phyloP scores from a whole-genome alignment of 2,329 filamentous ascomycete species.

The Xylaria sp. region DNA sequence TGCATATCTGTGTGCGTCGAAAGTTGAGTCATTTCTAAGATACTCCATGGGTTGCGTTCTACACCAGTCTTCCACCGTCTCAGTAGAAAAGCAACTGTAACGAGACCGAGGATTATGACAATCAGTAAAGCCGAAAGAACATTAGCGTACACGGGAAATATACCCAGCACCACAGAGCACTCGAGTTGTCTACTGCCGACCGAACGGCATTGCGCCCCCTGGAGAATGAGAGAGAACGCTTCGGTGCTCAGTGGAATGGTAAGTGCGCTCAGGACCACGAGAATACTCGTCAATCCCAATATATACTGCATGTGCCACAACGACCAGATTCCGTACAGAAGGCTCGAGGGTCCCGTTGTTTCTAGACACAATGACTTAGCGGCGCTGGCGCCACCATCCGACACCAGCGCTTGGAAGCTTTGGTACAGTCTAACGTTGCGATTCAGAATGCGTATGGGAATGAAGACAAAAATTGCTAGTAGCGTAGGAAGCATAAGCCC shows the following conservation, averaged over 20 bases:
- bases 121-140: slow-evolving; percentile 43
- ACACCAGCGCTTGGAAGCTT: slow-evolving; percentile 51
- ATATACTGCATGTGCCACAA: slow-evolving; percentile 45
- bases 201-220: slow-evolving; percentile 41
- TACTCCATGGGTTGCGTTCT: slow-evolving; percentile 48
- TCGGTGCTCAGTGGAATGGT: slow-evolving; percentile 49
- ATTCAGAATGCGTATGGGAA: slow-evolving; percentile 47
- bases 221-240: slow-evolving; percentile 46
- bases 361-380: slow-evolving; percentile 50
- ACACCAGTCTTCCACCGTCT: slow-evolving; percentile 47
- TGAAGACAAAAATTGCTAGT: slow-evolving; percentile 42
- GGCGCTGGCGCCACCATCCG: slow-evolving; percentile 45
- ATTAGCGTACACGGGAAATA: slow-evolving; percentile 41
- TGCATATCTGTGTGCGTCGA: slow-evolving; percentile 33
- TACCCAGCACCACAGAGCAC: slow-evolving; percentile 46
- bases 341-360: slow-evolving; percentile 46
- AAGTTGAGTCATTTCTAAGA: slow-evolving; percentile 46
- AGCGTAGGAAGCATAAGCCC: slow-evolving; percentile 47
- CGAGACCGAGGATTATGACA: slow-evolving; percentile 41
- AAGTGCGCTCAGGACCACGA: slow-evolving; percentile 44
- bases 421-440: slow-evolving; percentile 46
- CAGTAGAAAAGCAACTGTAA: slow-evolving; percentile 38
- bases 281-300: slow-evolving; percentile 45
- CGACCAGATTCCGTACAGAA: slow-evolving; percentile 44
- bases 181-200: slow-evolving; percentile 24